phyloP scores from a whole-genome alignment of 371 early-diverging fungal species.

The Parasitella parasitica region DNA sequence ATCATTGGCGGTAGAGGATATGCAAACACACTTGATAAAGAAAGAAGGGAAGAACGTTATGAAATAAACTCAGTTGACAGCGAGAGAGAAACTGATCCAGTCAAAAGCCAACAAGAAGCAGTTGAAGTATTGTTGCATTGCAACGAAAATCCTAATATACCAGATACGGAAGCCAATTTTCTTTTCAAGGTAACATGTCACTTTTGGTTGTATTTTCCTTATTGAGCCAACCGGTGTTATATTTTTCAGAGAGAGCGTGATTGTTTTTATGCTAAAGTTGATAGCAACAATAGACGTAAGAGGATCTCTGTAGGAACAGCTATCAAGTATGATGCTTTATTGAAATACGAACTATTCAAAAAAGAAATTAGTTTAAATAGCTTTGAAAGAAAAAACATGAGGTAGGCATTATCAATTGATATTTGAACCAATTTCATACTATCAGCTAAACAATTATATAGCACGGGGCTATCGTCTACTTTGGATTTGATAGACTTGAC shows the following conservation, averaged over 20 bases:
- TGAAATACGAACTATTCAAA: conserved; percentile 4
- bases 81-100: too few relatives aligned
- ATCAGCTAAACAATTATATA: conserved; percentile 6
- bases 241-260: conserved; percentile 7
- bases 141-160: too few relatives aligned
- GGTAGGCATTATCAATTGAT: conserved; percentile 1
- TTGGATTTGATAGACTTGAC: conserved; percentile 6
- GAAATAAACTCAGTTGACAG: too few relatives aligned
- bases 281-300: too few relatives aligned
- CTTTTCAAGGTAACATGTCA: conserved; percentile 1
- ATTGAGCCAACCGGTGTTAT: neutral
- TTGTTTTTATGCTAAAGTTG: conserved; percentile 2
- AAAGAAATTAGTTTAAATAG: neutral
- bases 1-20: too few relatives aligned
- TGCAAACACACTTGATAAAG: too few relatives aligned
- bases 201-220: neutral
- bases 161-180: too few relatives aligned
- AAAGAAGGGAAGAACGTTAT: too few relatives aligned
- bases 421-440: conserved; percentile 4
- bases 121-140: too few relatives aligned
- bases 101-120: too few relatives aligned
- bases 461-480: neutral
- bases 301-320: conserved; percentile 8
- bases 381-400: conserved; percentile 6
- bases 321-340: conserved; percentile 7